phyloP scores from a whole-genome alignment of 2,329 filamentous ascomycete species.

The Calonectria pseudoreteaudii region DNA sequence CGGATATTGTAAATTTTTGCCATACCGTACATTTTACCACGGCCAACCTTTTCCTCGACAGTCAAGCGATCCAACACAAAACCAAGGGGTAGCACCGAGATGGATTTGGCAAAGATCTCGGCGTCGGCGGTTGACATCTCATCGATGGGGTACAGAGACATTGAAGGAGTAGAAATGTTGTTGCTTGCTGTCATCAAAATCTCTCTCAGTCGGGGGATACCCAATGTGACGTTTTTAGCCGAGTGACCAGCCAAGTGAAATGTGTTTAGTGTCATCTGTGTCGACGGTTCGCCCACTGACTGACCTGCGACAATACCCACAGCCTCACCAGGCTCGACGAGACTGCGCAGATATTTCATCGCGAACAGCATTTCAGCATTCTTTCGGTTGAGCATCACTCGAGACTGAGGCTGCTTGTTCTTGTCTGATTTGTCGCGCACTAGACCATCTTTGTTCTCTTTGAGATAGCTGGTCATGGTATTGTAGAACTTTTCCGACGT shows the following conservation, averaged over 20 bases:
- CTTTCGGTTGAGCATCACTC: constrained; percentile 69
- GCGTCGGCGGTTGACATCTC: constrained; percentile 77
- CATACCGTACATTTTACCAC: constrained; percentile 73
- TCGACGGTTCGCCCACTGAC: constrained; percentile 96
- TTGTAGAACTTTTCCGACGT: constrained; percentile 89
- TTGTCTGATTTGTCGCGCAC: constrained; percentile 60
- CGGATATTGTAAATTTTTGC: constrained; percentile 89
- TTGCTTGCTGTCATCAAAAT: constrained; percentile 97
- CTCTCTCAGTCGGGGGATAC: constrained; percentile 96
- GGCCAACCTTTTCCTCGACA: constrained; percentile 83
- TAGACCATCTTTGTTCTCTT: constrained; percentile 76
- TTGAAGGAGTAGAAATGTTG: constrained; percentile 88
- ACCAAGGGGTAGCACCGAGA: constrained; percentile 85
- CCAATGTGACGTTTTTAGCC: constrained; percentile 97
- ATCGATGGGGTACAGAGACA: constrained; percentile 84
- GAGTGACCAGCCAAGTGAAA: constrained; percentile 99
- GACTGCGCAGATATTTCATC: constrained; percentile 91
- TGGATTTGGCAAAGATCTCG: constrained; percentile 89
- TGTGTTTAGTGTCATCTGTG: constrained; percentile 99
- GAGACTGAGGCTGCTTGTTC: constrained; percentile 38
- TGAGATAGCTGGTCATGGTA: constrained; percentile 80
- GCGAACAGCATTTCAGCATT: constrained; percentile 87
- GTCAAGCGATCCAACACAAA: constrained; percentile 85
- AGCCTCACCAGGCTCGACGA: constrained; percentile 95
- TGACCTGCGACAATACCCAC: constrained; percentile 97